These are phyloP conservation scores for Tympanopsis confertula DNA, from an alignment of 2,329 filamentous ascomycete genomes.

Conservation along the genomic window DNA sequence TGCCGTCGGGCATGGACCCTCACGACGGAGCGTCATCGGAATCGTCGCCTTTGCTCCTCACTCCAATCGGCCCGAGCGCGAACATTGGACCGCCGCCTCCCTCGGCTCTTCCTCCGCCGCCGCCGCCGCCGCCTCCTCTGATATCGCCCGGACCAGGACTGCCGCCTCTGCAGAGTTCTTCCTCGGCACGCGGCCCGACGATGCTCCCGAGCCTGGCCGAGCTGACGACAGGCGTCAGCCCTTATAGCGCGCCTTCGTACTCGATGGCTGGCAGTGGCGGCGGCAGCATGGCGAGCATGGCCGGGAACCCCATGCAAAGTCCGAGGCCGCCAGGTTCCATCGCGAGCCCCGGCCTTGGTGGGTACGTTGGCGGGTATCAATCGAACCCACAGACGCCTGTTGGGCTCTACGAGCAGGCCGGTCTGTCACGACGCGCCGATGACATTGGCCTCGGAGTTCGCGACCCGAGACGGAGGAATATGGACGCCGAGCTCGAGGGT, in stretches of 20 bases:
- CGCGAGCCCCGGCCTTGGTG: background rate
- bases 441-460: background rate
- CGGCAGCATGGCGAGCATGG: conserved; percentile 21
- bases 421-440: background rate
- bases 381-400: background rate
- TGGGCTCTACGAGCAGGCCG: background rate
- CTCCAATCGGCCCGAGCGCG: background rate
- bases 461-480: background rate
- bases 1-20: conserved; percentile 12
- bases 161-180: conserved; percentile 1
- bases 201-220: conserved; percentile 50
- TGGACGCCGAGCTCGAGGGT: background rate
- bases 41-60: background rate
- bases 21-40: conserved; percentile 7
- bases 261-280: conserved; percentile 21
- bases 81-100: conserved; percentile 4
- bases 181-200: conserved; percentile 21
- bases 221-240: conserved; percentile 50
- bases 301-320: conserved; percentile 26
- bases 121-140: conserved; percentile 1
- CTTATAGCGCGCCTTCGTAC: conserved; percentile 47
- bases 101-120: conserved; percentile 8
- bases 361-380: background rate
- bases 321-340: conserved; percentile 18
- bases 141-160: background rate